A percentile compares a stretch with the other conserved stretches of the same genome.
These are phyloP conservation scores for Spiraea crenata DNA, from an alignment of 331 rosid genomes.

Conservation along the genomic window DNA sequence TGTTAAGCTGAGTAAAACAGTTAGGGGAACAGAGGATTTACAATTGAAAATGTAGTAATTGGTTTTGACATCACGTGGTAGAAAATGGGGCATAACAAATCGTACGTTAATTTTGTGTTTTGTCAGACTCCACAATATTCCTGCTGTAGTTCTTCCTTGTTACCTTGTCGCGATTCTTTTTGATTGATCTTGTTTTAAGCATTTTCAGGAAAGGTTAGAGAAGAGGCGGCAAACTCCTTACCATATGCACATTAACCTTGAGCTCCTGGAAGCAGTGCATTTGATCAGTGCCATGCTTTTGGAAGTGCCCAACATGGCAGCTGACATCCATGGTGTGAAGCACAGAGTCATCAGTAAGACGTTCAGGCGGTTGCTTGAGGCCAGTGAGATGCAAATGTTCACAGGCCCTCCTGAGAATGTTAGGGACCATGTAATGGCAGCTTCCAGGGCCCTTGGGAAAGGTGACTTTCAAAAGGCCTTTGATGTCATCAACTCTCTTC, in stretches of 20 bases:
- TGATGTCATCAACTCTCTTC: conserved; percentile 69
- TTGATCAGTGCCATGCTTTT: conserved; percentile 93
- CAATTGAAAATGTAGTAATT: not conserved
- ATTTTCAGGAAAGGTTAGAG: conserved; percentile 88
- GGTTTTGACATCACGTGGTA: not conserved
- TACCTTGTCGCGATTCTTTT: not conserved
- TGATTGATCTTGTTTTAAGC: not conserved
- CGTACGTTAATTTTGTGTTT: too few relatives aligned
- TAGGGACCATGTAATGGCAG: conserved; percentile 93
- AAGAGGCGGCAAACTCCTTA: conserved; percentile 98
- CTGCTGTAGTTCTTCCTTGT: not conserved
- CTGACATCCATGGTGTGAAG: conserved; percentile 75
- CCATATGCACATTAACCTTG: conserved; percentile 98
- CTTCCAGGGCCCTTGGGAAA: conserved; percentile 69
- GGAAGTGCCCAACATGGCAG: conserved; percentile 95
- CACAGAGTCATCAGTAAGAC: conserved; percentile 75
- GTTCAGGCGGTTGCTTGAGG: conserved; percentile 75
- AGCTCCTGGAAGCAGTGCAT: conserved; percentile 90
- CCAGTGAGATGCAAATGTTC: conserved; percentile 80
- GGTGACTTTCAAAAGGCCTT: conserved; percentile 76
- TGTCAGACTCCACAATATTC: too few relatives aligned
- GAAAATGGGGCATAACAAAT: not conserved
- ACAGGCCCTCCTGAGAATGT: conserved; percentile 97
- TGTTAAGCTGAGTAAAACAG: not conserved
- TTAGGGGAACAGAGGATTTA: not conserved